Percentiles rank a stretch among this genome's conserved stretches.
These are phyloP conservation scores for Jackrogersella minutella DNA, from an alignment of 495 filamentous ascomycete species.

Conservation along the genomic window DNA sequence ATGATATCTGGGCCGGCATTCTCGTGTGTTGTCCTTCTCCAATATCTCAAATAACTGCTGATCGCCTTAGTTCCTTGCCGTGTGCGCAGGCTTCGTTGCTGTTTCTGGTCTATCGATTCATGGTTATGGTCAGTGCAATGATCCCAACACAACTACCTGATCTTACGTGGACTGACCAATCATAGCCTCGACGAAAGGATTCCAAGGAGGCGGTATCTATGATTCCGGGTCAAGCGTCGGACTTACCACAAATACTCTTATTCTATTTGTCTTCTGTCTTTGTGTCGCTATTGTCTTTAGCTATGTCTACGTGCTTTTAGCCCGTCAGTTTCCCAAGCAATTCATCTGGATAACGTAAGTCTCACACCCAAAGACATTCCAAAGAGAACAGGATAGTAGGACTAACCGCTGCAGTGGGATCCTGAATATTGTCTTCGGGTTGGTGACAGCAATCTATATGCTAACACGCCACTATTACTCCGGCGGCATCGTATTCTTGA, in stretches of 20 bases:
- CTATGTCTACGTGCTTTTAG: conserved; percentile 76
- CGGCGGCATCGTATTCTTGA: conserved; percentile 83
- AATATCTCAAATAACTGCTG: not conserved
- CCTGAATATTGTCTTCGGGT: conserved; percentile 78
- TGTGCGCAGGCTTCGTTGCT: conserved; percentile 77
- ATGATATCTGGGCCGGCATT: conserved; percentile 87
- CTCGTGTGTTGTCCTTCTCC: conserved; percentile 58
- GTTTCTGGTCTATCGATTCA: conserved; percentile 80
- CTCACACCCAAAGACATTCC: conserved; percentile 41
- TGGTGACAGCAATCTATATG: conserved; percentile 74
- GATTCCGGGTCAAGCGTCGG: conserved; percentile 69
- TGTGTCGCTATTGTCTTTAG: conserved; percentile 75
- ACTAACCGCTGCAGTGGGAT: conserved; percentile 76
- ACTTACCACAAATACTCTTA: conserved; percentile 83
- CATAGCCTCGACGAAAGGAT: conserved; percentile 61
- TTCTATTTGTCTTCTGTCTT: conserved; percentile 82
- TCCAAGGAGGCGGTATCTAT: conserved; percentile 79
- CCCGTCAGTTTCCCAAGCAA: conserved; percentile 84
- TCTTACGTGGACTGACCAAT: conserved; percentile 1
- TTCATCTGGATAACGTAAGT: conserved; percentile 86
- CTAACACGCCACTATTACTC: conserved; percentile 74
- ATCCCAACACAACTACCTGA: not conserved
- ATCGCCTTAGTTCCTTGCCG: conserved; percentile 66
- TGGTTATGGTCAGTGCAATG: conserved; percentile 65
- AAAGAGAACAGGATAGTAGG: conserved; percentile 61